Evolutionary conservation across 176 grass and related monocot species (phyloP).

Genomic region (Musa acuminata): DNA sequence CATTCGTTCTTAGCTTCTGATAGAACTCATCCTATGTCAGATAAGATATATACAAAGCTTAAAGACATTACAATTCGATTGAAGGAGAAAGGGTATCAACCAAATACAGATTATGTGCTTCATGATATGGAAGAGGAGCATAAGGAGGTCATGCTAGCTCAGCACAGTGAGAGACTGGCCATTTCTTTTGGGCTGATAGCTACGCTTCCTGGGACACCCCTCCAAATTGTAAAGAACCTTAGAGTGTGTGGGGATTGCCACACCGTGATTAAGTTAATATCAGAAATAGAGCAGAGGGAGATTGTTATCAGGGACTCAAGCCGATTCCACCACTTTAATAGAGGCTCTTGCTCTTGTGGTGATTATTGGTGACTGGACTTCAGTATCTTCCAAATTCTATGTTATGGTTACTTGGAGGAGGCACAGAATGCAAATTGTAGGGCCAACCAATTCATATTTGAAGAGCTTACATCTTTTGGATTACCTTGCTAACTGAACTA

Average conservation of each 20-base stretch:
- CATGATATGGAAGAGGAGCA: slow-evolving; percentile 24
- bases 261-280: slow-evolving; percentile 43
- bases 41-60: slow-evolving; percentile 15
- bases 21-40: slow-evolving; percentile 1
- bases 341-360: slow-evolving; percentile 38
- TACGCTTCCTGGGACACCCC: slow-evolving; percentile 30
- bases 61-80: background rate
- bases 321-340: slow-evolving; percentile 58
- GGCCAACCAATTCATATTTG: too few relatives aligned
- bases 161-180: slow-evolving; percentile 52
- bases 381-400: background rate
- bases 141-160: slow-evolving; percentile 24
- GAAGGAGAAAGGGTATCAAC: slow-evolving; percentile 14
- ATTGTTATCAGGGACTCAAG: slow-evolving; percentile 48
- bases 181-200: slow-evolving; percentile 55
- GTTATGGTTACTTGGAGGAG: background rate
- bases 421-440: too few relatives aligned
- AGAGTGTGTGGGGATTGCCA: slow-evolving; percentile 57
- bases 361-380: slow-evolving; percentile 51
- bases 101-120: slow-evolving; percentile 23
- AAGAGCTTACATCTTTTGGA: too few relatives aligned
- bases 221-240: slow-evolving; percentile 64
- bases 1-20: slow-evolving; percentile 16
- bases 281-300: slow-evolving; percentile 39
- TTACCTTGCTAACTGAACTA: too few relatives aligned